phyloP scores from a whole-genome alignment of 1,139 yeast species.

The Wickerhamiella infanticola region DNA sequence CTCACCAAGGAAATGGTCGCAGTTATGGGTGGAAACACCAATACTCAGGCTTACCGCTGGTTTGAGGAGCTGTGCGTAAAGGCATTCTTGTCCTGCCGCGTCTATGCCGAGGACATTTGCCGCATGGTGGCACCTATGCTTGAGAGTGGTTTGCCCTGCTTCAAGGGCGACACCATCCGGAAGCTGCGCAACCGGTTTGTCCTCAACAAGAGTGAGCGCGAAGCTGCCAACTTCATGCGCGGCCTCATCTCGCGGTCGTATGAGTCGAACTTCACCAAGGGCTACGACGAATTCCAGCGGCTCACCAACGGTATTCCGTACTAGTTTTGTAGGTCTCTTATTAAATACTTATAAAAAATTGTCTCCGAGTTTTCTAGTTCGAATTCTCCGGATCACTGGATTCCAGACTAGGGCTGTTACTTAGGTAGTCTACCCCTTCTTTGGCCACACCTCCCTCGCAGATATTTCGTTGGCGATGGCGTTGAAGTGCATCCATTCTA shows the following conservation, averaged over 20 bases:
- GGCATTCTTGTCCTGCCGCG: constrained; percentile 80
- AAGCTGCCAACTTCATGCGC: constrained; percentile 68
- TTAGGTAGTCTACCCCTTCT: not conserved
- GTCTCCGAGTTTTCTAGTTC: constrained; percentile 7
- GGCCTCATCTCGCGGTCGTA: constrained; percentile 63
- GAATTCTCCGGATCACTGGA: constrained; percentile 7
- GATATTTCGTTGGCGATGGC: constrained; percentile 66
- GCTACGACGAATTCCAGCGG: constrained; percentile 95
- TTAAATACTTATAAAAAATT: not conserved
- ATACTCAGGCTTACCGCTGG: constrained; percentile 83
- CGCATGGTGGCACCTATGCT: constrained; percentile 86
- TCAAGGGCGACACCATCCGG: constrained; percentile 65
- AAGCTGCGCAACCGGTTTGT: constrained; percentile 67
- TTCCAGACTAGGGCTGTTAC: not conserved
- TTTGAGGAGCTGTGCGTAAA: constrained; percentile 91
- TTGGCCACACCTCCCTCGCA: constrained; percentile 49
- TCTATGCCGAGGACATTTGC: constrained; percentile 75
- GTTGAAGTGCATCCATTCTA: constrained; percentile 71
- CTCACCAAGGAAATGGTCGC: constrained; percentile 91
- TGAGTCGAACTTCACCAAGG: constrained; percentile 81
- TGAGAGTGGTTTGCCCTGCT: constrained; percentile 91
- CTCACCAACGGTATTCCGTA: constrained; percentile 94
- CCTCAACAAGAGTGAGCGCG: constrained; percentile 64
- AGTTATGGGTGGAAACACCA: constrained; percentile 79
- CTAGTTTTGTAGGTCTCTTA: constrained; percentile 19